Percentiles rank a stretch among this genome's conserved stretches.
Evolutionary conservation across 1,284 basidiomycete species (phyloP).

Genomic region (Dichomitus squalens): DNA sequence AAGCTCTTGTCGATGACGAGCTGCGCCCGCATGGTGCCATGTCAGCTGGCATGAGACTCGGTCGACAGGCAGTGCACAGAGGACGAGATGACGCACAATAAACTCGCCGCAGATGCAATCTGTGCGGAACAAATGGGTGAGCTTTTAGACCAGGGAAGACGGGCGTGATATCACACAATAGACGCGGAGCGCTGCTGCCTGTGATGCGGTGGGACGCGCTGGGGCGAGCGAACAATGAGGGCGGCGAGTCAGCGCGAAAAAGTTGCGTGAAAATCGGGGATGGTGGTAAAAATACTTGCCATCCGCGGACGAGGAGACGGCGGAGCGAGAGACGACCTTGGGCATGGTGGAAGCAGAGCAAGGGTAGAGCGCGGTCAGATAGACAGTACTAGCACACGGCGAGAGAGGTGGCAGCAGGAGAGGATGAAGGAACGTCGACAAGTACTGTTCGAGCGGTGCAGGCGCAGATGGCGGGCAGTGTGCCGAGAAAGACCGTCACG

Average conservation of each 20-base stretch:
- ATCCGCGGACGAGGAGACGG: conserved; percentile 79
- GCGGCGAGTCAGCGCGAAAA: conserved; percentile 20
- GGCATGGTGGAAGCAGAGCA: conserved; percentile 50
- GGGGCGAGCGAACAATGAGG: conserved; percentile 12
- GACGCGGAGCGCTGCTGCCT: conserved; percentile 72
- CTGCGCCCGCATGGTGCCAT: conserved; percentile 38
- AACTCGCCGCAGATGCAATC: conserved; percentile 88
- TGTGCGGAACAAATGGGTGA: conserved; percentile 34
- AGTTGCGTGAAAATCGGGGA: conserved; percentile 1
- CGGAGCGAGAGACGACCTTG: conserved; percentile 80
- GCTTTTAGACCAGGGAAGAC: conserved; percentile 10
- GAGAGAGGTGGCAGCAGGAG: background rate
- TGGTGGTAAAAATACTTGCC: conserved; percentile 49
- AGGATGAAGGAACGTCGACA: background rate
- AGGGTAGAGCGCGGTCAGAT: background rate
- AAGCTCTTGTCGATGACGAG: conserved; percentile 82
- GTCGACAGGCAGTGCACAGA: conserved; percentile 10
- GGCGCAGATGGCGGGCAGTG: background rate
- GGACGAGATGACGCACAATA: conserved; percentile 53
- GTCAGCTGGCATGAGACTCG: conserved; percentile 12
- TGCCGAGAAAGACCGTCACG: conserved; percentile 12
- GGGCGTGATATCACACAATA: conserved; percentile 60
- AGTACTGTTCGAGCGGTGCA: conserved; percentile 5
- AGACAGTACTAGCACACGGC: background rate
- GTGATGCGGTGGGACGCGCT: conserved; percentile 81